Percentiles rank a stretch among this genome's conserved stretches.
Conservation (phyloP, 176 grass and related monocot genomes). For the Triticum urartu region DNA sequence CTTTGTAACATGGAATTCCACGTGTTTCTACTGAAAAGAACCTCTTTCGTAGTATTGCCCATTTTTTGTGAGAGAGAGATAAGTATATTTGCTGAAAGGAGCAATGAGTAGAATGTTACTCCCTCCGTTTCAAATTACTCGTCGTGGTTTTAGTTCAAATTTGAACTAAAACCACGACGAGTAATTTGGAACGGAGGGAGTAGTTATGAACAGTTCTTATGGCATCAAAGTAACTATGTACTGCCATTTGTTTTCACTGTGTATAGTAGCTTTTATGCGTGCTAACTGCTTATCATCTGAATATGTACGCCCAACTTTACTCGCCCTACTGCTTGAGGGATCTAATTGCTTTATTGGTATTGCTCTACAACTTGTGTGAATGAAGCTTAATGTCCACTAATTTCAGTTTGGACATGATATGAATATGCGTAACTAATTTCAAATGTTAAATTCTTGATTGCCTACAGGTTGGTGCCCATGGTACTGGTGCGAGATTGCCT, state of each 20-base stretch:
- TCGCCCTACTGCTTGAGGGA: neutral
- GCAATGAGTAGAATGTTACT: neutral
- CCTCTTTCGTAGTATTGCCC: neutral
- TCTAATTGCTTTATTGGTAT: neutral
- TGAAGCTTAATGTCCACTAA: neutral
- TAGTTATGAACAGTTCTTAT: neutral
- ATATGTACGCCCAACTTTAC: neutral
- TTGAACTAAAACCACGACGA: too few species aligned
- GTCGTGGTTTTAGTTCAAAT: too few species aligned
- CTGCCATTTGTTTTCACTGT: neutral
- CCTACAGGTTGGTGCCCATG: slow-evolving; percentile 85
- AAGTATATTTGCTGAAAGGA: neutral
- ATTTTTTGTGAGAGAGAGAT: neutral
- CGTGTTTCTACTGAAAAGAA: neutral
- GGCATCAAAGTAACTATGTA: neutral
- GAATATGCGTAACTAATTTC: neutral
- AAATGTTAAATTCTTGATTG: slow-evolving; percentile 10
- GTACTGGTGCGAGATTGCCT: slow-evolving; percentile 83
- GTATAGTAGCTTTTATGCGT: neutral
- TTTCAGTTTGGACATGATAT: slow-evolving; percentile 3
- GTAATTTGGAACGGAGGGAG: too few species aligned
- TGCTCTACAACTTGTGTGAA: slow-evolving; percentile 14
- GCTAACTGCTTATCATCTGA: neutral
- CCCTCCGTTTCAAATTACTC: too few species aligned
- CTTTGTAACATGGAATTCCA: neutral